phyloP scores from a whole-genome alignment of 2,329 filamentous ascomycete species.

The Elsinoe perseae region DNA sequence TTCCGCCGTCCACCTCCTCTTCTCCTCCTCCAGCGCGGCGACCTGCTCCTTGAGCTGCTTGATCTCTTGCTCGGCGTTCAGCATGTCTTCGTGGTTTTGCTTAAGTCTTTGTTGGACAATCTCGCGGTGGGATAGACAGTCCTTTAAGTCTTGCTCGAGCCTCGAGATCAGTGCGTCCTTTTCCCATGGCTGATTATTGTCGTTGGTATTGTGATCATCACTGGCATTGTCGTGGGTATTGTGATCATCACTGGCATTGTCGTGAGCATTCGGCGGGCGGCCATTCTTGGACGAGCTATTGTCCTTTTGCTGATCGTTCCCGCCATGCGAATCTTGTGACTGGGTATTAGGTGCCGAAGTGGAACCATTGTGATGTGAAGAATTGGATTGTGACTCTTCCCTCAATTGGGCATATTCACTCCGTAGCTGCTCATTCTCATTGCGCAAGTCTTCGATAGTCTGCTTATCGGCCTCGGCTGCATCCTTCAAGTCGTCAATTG shows the following conservation, averaged over 20 bases:
- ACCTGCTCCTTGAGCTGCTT: background rate
- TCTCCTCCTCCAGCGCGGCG: constrained; percentile 1
- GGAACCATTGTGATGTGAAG: background rate
- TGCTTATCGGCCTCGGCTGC: background rate
- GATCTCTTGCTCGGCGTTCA: background rate
- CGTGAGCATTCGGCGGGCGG: background rate
- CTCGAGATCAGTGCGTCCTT: background rate
- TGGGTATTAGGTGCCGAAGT: background rate
- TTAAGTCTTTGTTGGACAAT: background rate
- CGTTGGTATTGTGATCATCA: background rate
- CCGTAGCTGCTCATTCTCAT: background rate
- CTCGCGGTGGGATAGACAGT: background rate
- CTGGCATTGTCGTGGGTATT: background rate
- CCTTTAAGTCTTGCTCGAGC: constrained; percentile 2
- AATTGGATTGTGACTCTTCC: background rate
- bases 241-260: background rate
- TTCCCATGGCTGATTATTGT: background rate
- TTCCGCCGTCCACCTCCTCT: background rate
- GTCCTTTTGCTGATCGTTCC: background rate
- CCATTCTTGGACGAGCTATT: background rate
- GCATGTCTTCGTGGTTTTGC: background rate
- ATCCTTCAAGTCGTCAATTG: background rate
- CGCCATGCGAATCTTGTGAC: background rate
- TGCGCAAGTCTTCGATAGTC: background rate
- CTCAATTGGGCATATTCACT: background rate